Evolutionary conservation across 2,329 filamentous ascomycete species (phyloP).

Genomic region (Boeremia lycopersici): DNA sequence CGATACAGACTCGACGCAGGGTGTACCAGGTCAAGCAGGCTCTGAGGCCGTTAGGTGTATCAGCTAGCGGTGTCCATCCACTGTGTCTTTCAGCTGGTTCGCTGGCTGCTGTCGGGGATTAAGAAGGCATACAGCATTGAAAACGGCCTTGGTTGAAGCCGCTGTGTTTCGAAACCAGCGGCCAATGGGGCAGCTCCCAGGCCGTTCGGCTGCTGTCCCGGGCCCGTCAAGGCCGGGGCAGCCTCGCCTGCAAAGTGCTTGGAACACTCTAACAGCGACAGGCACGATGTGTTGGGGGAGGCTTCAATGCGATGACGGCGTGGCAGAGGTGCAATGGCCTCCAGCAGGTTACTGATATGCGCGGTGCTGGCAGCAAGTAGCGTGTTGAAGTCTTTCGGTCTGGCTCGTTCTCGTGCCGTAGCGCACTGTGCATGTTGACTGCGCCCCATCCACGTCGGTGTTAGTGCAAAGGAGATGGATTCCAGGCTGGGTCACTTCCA

Average conservation of each 20-base stretch:
- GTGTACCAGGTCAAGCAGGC: neutral
- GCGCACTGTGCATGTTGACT: conserved; percentile 7
- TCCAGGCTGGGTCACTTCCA: neutral
- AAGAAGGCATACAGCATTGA: conserved; percentile 13
- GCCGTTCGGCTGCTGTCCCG: neutral
- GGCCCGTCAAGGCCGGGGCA: neutral
- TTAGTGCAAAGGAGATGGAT: conserved; percentile 1
- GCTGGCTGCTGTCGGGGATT: neutral
- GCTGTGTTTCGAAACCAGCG: conserved; percentile 18
- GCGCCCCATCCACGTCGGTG: neutral
- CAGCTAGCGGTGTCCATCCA: neutral
- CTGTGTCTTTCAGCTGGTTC: neutral
- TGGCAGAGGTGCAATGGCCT: neutral
- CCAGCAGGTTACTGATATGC: neutral
- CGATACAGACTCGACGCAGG: neutral
- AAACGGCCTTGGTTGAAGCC: neutral
- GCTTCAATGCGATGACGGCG: neutral
- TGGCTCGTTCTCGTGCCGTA: neutral
- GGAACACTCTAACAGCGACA: conserved; percentile 12
- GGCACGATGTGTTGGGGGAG: conserved; percentile 6
- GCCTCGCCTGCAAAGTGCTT: conserved; percentile 3
- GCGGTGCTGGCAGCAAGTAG: neutral
- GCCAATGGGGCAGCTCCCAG: conserved; percentile 15
- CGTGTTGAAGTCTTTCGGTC: neutral
- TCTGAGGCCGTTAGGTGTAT: neutral